Base-by-base conservation (phyloP, 371 early-diverging fungal genomes). In the Lichtheimia ramosa region DNA sequence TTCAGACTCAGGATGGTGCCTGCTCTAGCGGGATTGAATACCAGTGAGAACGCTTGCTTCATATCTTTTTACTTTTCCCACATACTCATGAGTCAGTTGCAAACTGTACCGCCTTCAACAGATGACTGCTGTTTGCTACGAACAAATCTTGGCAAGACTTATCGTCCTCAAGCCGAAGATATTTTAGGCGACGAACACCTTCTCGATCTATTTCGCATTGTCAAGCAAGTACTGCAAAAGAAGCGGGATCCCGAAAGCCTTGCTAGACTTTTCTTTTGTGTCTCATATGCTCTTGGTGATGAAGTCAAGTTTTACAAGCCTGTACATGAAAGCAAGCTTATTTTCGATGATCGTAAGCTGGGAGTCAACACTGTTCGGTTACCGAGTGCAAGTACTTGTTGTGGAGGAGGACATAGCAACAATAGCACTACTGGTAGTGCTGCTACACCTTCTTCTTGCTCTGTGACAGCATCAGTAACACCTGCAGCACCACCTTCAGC, bases 91-190 rank as follows among this genome's bases (percentile, higher is more conserved):
- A 46, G 46, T 21, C 46, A 46, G 21, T 18, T 46, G 21, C 46
- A 46, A 46, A 21, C 46, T 46, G 46, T 21, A 18, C 46, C n/a
- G n/a, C 21, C 46, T 8, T 46, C 46, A 4, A 46, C 21, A n/a
- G 40, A 54, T 39, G 43, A 55, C 25, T 55, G 41, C 21, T 55
- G 56, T 43, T 41, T 55, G 24, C 27, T 55, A n/a, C 42, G 41
- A 20, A 25, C 56, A 15, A 25, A 39, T 43, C 16, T 24, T 15
- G 56, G 42, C 42, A 39, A 42, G 4, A 15, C 42, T 12, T 57
- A 64, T 52, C 58, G 74, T 25, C 77, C 76, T 10, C 72, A 73
- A 39, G 76, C 74, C 15, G 80, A 79, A 50, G 80, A 79, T 56
- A 79, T 77, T 43, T 54, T 79, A 25, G 67, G 55, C 10, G 77